Percentiles rank a stretch among this genome's conserved stretches.
Evolutionary conservation across 306 rosid genomes (phyloP).

Genomic region (Quercus bicolor): DNA sequence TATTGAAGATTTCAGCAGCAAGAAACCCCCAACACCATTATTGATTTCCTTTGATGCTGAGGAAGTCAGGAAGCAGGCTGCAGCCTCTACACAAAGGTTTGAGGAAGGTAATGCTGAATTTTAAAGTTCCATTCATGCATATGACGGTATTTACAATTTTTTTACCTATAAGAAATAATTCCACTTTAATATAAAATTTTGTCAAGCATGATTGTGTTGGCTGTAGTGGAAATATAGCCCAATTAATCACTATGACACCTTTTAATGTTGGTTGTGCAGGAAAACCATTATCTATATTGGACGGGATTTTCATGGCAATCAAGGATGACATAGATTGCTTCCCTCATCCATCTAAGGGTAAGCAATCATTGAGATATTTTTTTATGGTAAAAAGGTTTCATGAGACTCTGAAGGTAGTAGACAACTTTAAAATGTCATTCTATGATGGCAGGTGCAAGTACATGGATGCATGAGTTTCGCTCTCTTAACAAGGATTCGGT

Average conservation of each 20-base stretch:
- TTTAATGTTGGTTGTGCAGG: conserved; percentile 45
- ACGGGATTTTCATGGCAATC: conserved; percentile 90
- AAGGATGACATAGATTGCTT: conserved; percentile 95
- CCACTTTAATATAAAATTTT: neutral
- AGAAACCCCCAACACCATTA: conserved; percentile 58
- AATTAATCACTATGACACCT: conserved; percentile 1
- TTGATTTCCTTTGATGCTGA: conserved; percentile 75
- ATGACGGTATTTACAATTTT: neutral
- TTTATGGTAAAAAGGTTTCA: neutral
- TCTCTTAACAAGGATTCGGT: conserved; percentile 57
- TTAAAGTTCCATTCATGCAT: neutral
- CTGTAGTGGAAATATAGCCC: conserved; percentile 4
- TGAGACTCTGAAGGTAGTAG: neutral
- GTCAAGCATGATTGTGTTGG: conserved; percentile 6
- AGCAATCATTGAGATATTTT: conserved; percentile 8
- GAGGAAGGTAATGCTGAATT: conserved; percentile 60
- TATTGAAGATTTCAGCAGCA: conserved; percentile 50
- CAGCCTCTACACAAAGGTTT: conserved; percentile 82
- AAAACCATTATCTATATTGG: conserved; percentile 80
- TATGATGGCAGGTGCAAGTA: conserved; percentile 65
- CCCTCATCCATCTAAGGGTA: conserved; percentile 84
- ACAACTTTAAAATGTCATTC: conserved; percentile 17
- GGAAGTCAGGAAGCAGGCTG: conserved; percentile 77
- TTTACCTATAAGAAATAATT: neutral
- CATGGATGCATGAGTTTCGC: conserved; percentile 97